Conservation (phyloP, 768 basidiomycete species). For the Favolaschia claudopus region DNA sequence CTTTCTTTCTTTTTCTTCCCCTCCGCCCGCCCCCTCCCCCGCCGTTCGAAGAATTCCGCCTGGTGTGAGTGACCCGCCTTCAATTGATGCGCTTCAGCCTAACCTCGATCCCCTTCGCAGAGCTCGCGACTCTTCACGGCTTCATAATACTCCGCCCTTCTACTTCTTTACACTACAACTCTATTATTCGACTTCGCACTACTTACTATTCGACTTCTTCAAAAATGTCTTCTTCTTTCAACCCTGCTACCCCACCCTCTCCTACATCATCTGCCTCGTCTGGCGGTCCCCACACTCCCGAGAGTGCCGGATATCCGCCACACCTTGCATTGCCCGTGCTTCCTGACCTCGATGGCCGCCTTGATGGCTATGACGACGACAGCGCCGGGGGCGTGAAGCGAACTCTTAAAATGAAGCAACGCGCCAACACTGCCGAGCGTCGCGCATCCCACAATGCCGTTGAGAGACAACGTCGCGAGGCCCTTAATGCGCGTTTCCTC, state of each 20-base stretch:
- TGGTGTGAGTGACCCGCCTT: constrained; percentile 17
- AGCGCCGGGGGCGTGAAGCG: constrained; percentile 27
- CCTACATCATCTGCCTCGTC: constrained; percentile 31
- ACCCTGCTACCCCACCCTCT: constrained; percentile 23
- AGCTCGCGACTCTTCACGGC: constrained; percentile 30
- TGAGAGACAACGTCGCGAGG: constrained; percentile 77
- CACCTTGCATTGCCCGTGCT: constrained; percentile 24
- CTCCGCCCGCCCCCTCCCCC: constrained; percentile 16
- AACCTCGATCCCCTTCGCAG: not conserved
- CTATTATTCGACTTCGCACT: constrained; percentile 9
- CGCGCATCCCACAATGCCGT: constrained; percentile 83
- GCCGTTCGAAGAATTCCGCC: constrained; percentile 24
- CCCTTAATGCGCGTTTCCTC: constrained; percentile 76
- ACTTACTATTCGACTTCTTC: constrained; percentile 5
- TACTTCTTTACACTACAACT: constrained; percentile 23
- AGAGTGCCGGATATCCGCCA: constrained; percentile 12
- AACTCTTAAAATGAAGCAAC: constrained; percentile 33
- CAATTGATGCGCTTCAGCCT: not conserved
- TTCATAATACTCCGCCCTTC: constrained; percentile 29
- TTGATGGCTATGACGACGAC: constrained; percentile 22
- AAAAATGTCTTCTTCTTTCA: constrained; percentile 29
- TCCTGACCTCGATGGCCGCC: constrained; percentile 25
- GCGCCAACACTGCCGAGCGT: constrained; percentile 82
- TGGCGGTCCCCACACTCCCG: constrained; percentile 19
- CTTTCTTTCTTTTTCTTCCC: constrained; percentile 5